Conservation (phyloP, 352 stramenopile genomes). For the Phytophthora crassamura region DNA sequence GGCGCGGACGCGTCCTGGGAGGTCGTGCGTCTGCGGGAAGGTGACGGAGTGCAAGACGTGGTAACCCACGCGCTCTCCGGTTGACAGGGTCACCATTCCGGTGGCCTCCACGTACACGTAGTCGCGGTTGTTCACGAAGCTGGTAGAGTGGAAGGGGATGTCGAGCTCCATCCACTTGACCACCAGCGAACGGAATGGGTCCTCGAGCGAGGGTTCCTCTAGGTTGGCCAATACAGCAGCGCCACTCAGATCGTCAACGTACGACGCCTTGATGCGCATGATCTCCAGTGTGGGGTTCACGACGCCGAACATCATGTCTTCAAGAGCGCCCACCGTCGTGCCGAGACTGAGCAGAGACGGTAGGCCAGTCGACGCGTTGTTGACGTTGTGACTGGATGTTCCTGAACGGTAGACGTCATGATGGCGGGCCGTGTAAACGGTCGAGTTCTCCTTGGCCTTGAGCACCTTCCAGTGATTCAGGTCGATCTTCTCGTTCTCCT, state of each 20-base stretch:
- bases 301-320: slow-evolving; percentile 50
- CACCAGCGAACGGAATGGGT: slow-evolving; percentile 34
- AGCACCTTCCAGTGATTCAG: slow-evolving; percentile 37
- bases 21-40: slow-evolving; percentile 41
- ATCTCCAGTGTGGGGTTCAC: slow-evolving; percentile 38
- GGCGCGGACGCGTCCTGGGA: slow-evolving; percentile 32
- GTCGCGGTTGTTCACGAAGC: slow-evolving; percentile 45
- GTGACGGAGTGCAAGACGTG: slow-evolving; percentile 52
- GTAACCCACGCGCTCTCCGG: slow-evolving; percentile 43
- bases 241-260: slow-evolving; percentile 38
- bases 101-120: slow-evolving; percentile 54
- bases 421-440: slow-evolving; percentile 38
- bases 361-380: slow-evolving; percentile 13
- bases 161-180: too few relatives aligned
- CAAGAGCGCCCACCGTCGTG: slow-evolving; percentile 28
- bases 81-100: slow-evolving; percentile 33
- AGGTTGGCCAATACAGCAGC: slow-evolving; percentile 39
- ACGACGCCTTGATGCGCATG: slow-evolving; percentile 49
- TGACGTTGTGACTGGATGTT: background rate
- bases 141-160: slow-evolving; percentile 36
- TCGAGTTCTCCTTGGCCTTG: slow-evolving; percentile 40
- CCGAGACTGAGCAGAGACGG: slow-evolving; percentile 37
- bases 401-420: slow-evolving; percentile 27
- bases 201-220: slow-evolving; percentile 27
- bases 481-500: slow-evolving; percentile 42